phyloP scores from a whole-genome alignment of 2,329 filamentous ascomycete species.

The Furcasterigmium sp. region DNA sequence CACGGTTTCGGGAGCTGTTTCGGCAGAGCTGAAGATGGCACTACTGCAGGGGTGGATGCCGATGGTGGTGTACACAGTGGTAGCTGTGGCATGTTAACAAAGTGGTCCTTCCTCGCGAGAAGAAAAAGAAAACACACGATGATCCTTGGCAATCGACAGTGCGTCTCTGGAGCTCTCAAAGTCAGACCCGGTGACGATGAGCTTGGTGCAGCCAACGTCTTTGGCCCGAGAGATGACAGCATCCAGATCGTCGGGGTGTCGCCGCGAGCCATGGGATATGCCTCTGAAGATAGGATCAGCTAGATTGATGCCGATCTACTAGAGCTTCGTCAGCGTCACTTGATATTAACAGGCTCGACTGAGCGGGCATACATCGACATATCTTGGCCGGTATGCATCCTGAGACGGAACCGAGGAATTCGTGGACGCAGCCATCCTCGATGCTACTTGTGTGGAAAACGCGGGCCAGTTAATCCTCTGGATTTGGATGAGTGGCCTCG shows the following conservation, averaged over 20 bases:
- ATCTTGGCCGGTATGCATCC: slow-evolving; percentile 41
- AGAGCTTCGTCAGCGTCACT: slow-evolving; percentile 6
- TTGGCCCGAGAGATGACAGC: slow-evolving; percentile 74
- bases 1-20: slow-evolving; percentile 36
- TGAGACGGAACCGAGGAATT: too few relatives aligned
- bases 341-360: too few relatives aligned
- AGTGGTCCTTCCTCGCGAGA: too few relatives aligned
- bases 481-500: neutral
- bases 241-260: slow-evolving; percentile 67
- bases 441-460: neutral
- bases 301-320: slow-evolving; percentile 87
- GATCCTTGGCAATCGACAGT: slow-evolving; percentile 64
- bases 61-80: slow-evolving; percentile 80
- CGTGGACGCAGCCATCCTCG: neutral
- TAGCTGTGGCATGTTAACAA: slow-evolving; percentile 50
- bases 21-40: slow-evolving; percentile 63
- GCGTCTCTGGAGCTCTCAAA: slow-evolving; percentile 72
- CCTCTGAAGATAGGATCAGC: slow-evolving; percentile 88
- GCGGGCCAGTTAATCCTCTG: neutral
- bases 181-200: slow-evolving; percentile 92
- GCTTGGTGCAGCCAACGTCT: slow-evolving; percentile 75
- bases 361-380: slow-evolving; percentile 60
- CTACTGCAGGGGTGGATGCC: slow-evolving; percentile 92
- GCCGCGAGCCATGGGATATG: slow-evolving; percentile 72
- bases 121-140: too few relatives aligned